phyloP scores from a whole-genome alignment of 345 rosid species.

The Eucalyptus tenuipes region DNA sequence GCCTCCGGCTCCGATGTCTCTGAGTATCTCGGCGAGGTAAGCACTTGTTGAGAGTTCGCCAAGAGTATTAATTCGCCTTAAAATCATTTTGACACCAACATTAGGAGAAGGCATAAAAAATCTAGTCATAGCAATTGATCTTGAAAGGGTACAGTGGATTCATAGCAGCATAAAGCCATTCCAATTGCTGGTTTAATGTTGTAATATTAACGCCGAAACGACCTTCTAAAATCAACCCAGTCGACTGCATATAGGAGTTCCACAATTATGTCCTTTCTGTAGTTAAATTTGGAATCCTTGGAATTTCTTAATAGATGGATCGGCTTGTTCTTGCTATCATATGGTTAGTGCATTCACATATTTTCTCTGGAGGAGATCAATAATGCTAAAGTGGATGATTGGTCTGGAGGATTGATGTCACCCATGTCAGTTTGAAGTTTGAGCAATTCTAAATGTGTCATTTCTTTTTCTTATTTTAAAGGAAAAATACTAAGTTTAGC shows the following conservation, averaged over 20 bases:
- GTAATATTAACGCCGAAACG: no score
- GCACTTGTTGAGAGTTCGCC: neutral
- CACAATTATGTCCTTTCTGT: neutral
- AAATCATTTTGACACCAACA: neutral
- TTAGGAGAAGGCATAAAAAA: neutral
- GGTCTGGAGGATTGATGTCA: neutral
- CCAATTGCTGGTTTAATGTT: neutral
- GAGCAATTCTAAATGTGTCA: neutral
- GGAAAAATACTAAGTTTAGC: neutral
- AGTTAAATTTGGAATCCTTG: neutral
- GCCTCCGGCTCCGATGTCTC: neutral
- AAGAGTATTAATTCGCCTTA: neutral
- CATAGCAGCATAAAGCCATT: neutral
- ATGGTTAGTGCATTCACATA: neutral
- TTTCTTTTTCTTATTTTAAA: neutral
- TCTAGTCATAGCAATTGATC: no score
- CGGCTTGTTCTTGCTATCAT: neutral
- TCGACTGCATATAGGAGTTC: neutral
- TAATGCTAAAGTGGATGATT: neutral
- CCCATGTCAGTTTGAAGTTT: neutral
- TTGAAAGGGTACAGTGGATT: neutral
- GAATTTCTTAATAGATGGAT: neutral
- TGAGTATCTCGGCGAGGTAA: neutral
- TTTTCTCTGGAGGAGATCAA: neutral
- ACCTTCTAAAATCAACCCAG: neutral